These are phyloP conservation scores for Holtermanniella nyarrowii DNA, from an alignment of 768 basidiomycete genomes.

Conservation along the genomic window DNA sequence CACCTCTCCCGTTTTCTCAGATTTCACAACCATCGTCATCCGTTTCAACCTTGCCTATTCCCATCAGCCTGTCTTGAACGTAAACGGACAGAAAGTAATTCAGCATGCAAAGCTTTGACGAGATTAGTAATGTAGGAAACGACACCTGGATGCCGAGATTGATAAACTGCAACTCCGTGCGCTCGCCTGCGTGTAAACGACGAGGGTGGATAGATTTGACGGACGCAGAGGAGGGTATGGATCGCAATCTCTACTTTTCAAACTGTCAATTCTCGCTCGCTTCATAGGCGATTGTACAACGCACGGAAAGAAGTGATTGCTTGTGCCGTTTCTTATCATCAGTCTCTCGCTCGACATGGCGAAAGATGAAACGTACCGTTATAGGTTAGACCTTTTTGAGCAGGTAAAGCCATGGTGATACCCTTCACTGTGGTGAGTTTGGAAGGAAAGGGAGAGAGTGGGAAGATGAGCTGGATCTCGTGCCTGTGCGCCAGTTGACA, in stretches of 20 bases:
- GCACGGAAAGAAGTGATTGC: conserved; percentile 31
- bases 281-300: conserved; percentile 2
- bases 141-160: conserved; percentile 78
- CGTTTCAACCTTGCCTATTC: conserved; percentile 65
- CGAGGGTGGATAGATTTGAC: conserved; percentile 79
- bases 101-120: too few species aligned
- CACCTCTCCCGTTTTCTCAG: conserved; percentile 59
- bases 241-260: conserved; percentile 93
- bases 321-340: conserved; percentile 22
- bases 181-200: conserved; percentile 79
- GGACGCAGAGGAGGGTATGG: conserved; percentile 81
- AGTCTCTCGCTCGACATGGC: neutral
- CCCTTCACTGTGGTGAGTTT: too few species aligned
- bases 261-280: neutral
- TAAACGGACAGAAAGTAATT: neutral
- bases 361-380: neutral
- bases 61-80: neutral
- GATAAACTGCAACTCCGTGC: conserved; percentile 81
- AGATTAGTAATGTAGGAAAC: conserved; percentile 85
- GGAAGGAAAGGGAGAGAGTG: too few species aligned
- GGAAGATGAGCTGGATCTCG: too few species aligned
- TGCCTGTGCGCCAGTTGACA: too few species aligned
- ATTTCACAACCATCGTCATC: conserved; percentile 71
- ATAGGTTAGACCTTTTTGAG: neutral
- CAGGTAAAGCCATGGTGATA: neutral